phyloP scores from a whole-genome alignment of 2,329 filamentous ascomycete species.

The Colletotrichum liaoningense region DNA sequence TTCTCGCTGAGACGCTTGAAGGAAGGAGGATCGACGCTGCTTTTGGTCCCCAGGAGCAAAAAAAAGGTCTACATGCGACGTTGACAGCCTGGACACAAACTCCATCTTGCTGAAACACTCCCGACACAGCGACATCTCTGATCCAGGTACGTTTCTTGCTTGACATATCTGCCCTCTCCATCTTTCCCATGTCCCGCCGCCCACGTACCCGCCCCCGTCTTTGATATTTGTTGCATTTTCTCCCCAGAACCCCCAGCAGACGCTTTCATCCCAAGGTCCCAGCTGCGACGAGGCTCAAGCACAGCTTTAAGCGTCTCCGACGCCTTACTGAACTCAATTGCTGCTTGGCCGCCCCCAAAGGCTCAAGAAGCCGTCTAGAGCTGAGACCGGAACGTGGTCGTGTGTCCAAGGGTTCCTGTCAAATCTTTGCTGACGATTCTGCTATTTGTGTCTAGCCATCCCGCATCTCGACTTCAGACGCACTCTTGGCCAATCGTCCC shows the following conservation, averaged over 20 bases:
- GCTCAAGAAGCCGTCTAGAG: neutral
- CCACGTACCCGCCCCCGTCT: neutral
- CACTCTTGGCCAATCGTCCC: constrained; percentile 17
- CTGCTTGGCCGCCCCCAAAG: neutral
- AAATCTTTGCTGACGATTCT: constrained; percentile 18
- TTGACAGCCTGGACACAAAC: constrained; percentile 17
- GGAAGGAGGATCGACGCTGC: constrained; percentile 10
- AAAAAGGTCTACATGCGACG: constrained; percentile 12
- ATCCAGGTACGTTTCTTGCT: constrained; percentile 31
- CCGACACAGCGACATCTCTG: constrained; percentile 24
- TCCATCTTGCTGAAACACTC: constrained; percentile 34
- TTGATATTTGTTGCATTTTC: neutral
- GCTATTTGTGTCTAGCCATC: constrained; percentile 22
- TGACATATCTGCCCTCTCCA: neutral
- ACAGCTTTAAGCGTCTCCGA: constrained; percentile 13
- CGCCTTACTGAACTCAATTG: constrained; percentile 24
- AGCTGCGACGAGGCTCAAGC: constrained; percentile 29
- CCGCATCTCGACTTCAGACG: constrained; percentile 25
- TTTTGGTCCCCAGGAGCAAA: neutral
- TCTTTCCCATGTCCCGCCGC: neutral
- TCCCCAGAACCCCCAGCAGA: constrained; percentile 3
- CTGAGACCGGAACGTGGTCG: constrained; percentile 22
- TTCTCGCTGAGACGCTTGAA: neutral
- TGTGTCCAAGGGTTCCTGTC: constrained; percentile 25
- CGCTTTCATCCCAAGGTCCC: constrained; percentile 15